These are phyloP conservation scores for Helotiales sp. DNA, from an alignment of 2,329 filamentous ascomycete species.

Conservation along the genomic window DNA sequence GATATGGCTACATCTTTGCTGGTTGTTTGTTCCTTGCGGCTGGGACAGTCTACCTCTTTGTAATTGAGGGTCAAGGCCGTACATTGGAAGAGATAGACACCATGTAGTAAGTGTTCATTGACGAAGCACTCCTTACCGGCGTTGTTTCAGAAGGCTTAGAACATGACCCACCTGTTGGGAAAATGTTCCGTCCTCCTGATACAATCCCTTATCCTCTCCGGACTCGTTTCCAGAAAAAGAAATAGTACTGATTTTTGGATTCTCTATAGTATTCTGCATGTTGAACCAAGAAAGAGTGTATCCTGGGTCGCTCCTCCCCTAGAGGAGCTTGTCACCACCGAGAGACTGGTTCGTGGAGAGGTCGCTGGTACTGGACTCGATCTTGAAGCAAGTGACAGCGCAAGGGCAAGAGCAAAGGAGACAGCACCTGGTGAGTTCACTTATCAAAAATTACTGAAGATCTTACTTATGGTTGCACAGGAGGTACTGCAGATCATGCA, in stretches of 20 bases:
- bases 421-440: constrained; percentile 9
- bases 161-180: no score
- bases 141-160: no score
- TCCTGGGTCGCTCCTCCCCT: constrained; percentile 20
- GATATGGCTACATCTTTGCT: constrained; percentile 73
- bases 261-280: constrained; percentile 22
- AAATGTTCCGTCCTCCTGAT: no score
- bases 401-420: constrained; percentile 14
- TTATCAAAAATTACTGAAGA: neutral
- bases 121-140: no score
- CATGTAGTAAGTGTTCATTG: no score
- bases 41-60: constrained; percentile 72
- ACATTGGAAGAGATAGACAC: constrained; percentile 27
- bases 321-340: constrained; percentile 20
- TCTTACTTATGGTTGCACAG: neutral
- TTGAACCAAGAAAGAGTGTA: constrained; percentile 18
- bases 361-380: constrained; percentile 14
- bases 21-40: constrained; percentile 64
- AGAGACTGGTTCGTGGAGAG: constrained; percentile 16
- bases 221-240: no score
- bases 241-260: no score
- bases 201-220: no score
- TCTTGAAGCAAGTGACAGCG: constrained; percentile 14
- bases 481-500: neutral
- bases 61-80: constrained; percentile 53